phyloP scores from a whole-genome alignment of 495 filamentous ascomycete species.

The Penicillium longicatenatum region DNA sequence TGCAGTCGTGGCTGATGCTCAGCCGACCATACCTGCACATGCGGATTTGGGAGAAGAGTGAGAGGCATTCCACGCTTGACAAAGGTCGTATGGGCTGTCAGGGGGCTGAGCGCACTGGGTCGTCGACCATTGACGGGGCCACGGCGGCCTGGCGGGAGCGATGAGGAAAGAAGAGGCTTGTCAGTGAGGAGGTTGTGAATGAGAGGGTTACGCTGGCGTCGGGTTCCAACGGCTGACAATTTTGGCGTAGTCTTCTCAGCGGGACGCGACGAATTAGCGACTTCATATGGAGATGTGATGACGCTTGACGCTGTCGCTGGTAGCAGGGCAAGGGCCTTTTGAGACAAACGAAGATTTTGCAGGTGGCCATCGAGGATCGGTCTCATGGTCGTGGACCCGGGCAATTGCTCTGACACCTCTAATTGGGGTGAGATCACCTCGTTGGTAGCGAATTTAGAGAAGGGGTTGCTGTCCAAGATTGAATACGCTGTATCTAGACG shows the following conservation, averaged over 20 bases:
- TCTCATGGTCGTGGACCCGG: constrained; percentile 15
- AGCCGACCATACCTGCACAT: constrained; percentile 62
- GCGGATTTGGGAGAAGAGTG: constrained; percentile 74
- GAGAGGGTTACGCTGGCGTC: constrained; percentile 81
- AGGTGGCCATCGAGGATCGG: constrained; percentile 53
- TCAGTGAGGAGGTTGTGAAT: constrained; percentile 98
- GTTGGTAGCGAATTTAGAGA: constrained; percentile 46
- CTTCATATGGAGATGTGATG: constrained; percentile 83
- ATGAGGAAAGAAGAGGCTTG: constrained; percentile 88
- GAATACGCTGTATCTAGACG: constrained; percentile 16
- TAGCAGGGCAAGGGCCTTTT: constrained; percentile 69
- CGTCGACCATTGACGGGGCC: constrained; percentile 26
- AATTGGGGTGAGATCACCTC: constrained; percentile 31
- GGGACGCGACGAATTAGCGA: constrained; percentile 61
- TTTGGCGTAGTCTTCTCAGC: constrained; percentile 39
- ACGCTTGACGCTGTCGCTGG: constrained; percentile 83
- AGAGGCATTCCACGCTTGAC: constrained; percentile 90
- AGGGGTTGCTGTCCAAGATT: constrained; percentile 44
- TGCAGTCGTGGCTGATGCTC: constrained; percentile 57
- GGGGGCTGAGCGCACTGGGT: constrained; percentile 29
- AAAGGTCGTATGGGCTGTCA: constrained; percentile 65
- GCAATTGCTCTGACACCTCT: constrained; percentile 6
- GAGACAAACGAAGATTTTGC: constrained; percentile 73
- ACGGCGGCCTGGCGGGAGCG: constrained; percentile 70
- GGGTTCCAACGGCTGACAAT: constrained; percentile 68